phyloP scores from a whole-genome alignment of 768 basidiomycete genomes.

The Auricularia cornea region DNA sequence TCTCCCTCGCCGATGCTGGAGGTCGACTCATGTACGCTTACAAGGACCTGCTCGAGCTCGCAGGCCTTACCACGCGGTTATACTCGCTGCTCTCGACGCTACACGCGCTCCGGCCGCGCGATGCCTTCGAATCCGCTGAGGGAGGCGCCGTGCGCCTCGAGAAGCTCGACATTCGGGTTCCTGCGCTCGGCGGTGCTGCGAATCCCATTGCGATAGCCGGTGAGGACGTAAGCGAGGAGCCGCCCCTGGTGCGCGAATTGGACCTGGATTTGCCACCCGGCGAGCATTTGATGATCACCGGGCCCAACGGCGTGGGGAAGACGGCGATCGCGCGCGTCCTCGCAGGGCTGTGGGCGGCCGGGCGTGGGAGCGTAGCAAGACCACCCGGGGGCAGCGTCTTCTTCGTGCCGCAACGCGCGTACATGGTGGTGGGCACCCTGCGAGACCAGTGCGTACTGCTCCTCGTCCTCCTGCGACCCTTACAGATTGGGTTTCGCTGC shows the following conservation, averaged over 20 bases:
- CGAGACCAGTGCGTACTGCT: slow-evolving; percentile 59
- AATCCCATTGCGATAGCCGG: neutral
- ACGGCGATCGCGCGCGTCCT: slow-evolving; percentile 82
- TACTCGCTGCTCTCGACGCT: slow-evolving; percentile 83
- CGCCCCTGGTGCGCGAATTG: slow-evolving; percentile 62
- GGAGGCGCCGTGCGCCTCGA: slow-evolving; percentile 50
- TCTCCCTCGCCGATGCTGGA: slow-evolving; percentile 95
- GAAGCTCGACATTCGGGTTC: slow-evolving; percentile 66
- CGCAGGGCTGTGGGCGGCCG: slow-evolving; percentile 79
- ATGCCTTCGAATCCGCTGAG: slow-evolving; percentile 29
- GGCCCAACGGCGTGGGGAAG: slow-evolving; percentile 89
- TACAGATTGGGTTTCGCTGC: neutral
- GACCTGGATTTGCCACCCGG: slow-evolving; percentile 52
- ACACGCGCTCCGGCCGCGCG: slow-evolving; percentile 57
- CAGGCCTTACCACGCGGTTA: slow-evolving; percentile 83
- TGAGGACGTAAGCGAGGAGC: slow-evolving; percentile 8
- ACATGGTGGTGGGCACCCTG: slow-evolving; percentile 81
- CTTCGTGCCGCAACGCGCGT: slow-evolving; percentile 87
- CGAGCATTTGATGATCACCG: slow-evolving; percentile 90
- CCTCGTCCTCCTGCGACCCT: neutral
- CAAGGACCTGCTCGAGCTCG: slow-evolving; percentile 91
- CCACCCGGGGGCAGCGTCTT: slow-evolving; percentile 50
- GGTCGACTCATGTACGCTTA: slow-evolving; percentile 95
- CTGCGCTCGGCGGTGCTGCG: slow-evolving; percentile 19
- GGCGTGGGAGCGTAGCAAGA: slow-evolving; percentile 26